These are phyloP conservation scores for Acanthamoeba sp. DNA, from an alignment of 208 protist species.

Conservation along the genomic window DNA sequence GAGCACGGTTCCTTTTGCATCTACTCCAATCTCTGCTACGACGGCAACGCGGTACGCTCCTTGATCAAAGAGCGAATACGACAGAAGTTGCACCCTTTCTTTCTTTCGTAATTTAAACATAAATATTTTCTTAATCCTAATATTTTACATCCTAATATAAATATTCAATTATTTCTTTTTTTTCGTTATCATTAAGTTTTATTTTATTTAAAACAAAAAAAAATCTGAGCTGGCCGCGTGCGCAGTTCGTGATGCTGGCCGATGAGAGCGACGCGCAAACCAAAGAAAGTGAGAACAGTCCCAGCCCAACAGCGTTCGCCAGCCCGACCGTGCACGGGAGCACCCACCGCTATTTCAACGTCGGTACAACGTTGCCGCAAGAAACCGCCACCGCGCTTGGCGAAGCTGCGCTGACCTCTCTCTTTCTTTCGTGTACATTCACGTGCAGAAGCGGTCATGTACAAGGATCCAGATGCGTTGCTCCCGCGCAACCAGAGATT, in stretches of 20 bases:
- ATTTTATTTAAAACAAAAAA: no score
- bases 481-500: neutral
- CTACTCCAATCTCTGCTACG: constrained; percentile 1
- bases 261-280: no score
- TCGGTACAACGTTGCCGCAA: no score
- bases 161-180: no score
- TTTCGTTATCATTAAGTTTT: no score
- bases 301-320: neutral
- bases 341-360: neutral
- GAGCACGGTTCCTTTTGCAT: constrained; percentile 12
- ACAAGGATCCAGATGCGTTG: neutral
- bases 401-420: neutral
- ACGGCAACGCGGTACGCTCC: neutral
- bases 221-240: no score
- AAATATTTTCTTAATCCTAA: no score
- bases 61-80: neutral
- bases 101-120: no score
- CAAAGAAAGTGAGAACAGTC: neutral
- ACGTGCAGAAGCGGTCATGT: neutral
- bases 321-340: neutral
- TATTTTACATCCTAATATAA: no score
- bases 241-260: constrained; percentile 24
- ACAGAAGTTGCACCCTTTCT: neutral
- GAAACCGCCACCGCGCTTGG: no score
- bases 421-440: neutral